Base-by-base conservation (phyloP, 2,329 filamentous ascomycete species). In the Alternaria rosae region DNA sequence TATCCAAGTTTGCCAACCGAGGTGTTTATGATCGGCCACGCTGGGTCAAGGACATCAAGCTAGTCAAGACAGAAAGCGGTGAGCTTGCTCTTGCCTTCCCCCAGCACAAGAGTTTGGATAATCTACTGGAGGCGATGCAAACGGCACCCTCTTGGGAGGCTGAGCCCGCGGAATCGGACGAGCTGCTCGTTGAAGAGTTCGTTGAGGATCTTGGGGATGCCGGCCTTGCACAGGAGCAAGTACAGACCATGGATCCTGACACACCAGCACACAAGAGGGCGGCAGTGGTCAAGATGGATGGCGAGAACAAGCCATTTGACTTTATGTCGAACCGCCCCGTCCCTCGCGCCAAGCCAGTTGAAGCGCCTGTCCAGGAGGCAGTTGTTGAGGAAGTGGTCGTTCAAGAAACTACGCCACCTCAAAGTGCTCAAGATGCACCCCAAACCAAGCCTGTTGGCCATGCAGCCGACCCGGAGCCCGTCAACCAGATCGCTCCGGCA, bases 351-450 rank as follows among this genome's bases (percentile, higher is more conserved):
- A 72, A 73, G 59, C 68, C 72, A 44, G 59, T 57, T 6, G 59
- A 64, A 35, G 55, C 62, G 79, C 61, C 73, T 80, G 66, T 78
- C 81, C 55, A 82, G 80, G 47, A 81, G 77, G 65, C 76, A 70
- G 12, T 69, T 77, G 54, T 61, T n/a, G 56, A 61, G 30, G 57
- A 61, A 17, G 59, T 62, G 13, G 35, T 57, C 10, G 26, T 55
- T 17, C 53, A 63, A n/a, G 43, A 60, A 42, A 53, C 59, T 23
- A 42, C 26, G 12, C 12, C 41, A 20, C 17, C 41, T 10, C 35
- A 47, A 35, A 23, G n/a, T 12, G 23, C 26, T 47, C 13, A 53
- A 10, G 45, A 50, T 1, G 45, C 12, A 21, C 26, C 17, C 13
- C 47, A 35, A 32, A 35, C 32, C 15, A 32, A 21, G 13, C 13